Percentiles rank a stretch among this genome's conserved stretches.
Evolutionary conservation across 169 alveolate genomes (phyloP).

Genomic region (Amoebophrya sp.): DNA sequence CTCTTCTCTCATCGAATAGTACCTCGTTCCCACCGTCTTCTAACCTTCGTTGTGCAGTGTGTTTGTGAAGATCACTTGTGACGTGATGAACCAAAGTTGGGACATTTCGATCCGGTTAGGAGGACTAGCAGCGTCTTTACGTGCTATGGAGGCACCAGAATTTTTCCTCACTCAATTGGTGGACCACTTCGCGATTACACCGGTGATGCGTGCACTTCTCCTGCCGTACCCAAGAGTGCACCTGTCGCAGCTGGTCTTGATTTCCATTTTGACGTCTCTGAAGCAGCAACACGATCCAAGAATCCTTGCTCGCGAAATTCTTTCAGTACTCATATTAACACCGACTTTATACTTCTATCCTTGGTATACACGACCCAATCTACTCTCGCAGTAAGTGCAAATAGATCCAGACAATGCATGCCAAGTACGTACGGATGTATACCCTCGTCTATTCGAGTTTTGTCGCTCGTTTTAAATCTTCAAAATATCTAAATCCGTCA

Average conservation of each 20-base stretch:
- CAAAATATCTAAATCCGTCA: too few species aligned
- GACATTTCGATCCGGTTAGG: not conserved
- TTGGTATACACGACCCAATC: too few species aligned
- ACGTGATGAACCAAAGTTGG: constrained; percentile 12
- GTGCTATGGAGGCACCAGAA: not conserved
- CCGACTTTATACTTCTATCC: too few species aligned
- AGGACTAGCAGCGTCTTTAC: not conserved
- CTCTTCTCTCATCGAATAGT: too few species aligned
- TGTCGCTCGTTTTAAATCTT: too few species aligned
- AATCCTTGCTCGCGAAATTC: not conserved
- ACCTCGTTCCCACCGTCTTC: too few species aligned
- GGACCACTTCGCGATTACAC: not conserved
- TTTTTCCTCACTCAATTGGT: not conserved
- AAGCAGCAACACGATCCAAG: constrained; percentile 10
- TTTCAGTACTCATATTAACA: not conserved
- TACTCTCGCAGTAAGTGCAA: too few species aligned
- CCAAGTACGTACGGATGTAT: too few species aligned
- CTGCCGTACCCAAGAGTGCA: constrained; percentile 17
- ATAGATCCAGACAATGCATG: too few species aligned
- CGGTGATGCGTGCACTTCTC: constrained; percentile 1
- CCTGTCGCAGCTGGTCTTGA: not conserved
- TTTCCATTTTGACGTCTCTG: not conserved
- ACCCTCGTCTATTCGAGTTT: too few species aligned
- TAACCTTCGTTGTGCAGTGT: too few species aligned
- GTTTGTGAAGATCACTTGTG: too few species aligned